These are phyloP conservation scores for Peronospora tabacina DNA, from an alignment of 352 stramenopile genomes.

Conservation along the genomic window DNA sequence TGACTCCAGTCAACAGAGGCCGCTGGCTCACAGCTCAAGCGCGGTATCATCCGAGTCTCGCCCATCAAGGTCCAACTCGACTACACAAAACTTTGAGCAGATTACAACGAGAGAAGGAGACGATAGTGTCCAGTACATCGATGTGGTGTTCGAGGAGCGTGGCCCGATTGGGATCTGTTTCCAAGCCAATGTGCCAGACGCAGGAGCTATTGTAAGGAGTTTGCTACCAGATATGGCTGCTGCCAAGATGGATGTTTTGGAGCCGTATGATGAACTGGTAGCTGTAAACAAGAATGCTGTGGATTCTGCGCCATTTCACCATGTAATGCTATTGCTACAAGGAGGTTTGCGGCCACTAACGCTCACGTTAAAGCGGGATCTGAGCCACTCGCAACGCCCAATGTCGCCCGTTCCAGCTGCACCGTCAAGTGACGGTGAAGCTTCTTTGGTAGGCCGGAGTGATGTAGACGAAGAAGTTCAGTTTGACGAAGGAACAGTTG, in stretches of 20 bases:
- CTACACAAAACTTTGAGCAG: slow-evolving; percentile 8
- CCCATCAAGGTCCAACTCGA: slow-evolving; percentile 19
- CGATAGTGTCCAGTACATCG: slow-evolving; percentile 28
- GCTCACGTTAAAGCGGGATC: slow-evolving; percentile 60
- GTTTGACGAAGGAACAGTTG: slow-evolving; percentile 29
- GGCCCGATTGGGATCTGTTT: slow-evolving; percentile 78
- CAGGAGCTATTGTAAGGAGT: slow-evolving; percentile 50
- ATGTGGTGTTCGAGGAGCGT: slow-evolving; percentile 70
- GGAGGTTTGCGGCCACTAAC: slow-evolving; percentile 68
- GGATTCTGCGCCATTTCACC: slow-evolving; percentile 58
- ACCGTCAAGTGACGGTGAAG: slow-evolving; percentile 4
- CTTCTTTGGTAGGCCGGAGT: slow-evolving; percentile 5
- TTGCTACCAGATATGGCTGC: slow-evolving; percentile 57
- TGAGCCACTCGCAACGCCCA: not conserved
- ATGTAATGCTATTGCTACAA: slow-evolving; percentile 77
- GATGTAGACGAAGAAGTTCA: slow-evolving; percentile 49
- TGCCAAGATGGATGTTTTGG: slow-evolving; percentile 34
- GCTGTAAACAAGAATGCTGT: slow-evolving; percentile 71
- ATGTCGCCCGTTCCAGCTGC: slow-evolving; percentile 7
- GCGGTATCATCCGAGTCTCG: slow-evolving; percentile 11
- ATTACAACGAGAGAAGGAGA: slow-evolving; percentile 2
- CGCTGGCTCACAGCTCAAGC: slow-evolving; percentile 9
- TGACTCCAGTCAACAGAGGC: slow-evolving; percentile 11
- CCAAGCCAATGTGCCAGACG: slow-evolving; percentile 62
- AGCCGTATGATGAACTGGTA: slow-evolving; percentile 63